A percentile compares a stretch with the other conserved stretches of the same genome.
Conservation (phyloP, 805 yeast species). For the Kodamaea kaohsiungensis region DNA sequence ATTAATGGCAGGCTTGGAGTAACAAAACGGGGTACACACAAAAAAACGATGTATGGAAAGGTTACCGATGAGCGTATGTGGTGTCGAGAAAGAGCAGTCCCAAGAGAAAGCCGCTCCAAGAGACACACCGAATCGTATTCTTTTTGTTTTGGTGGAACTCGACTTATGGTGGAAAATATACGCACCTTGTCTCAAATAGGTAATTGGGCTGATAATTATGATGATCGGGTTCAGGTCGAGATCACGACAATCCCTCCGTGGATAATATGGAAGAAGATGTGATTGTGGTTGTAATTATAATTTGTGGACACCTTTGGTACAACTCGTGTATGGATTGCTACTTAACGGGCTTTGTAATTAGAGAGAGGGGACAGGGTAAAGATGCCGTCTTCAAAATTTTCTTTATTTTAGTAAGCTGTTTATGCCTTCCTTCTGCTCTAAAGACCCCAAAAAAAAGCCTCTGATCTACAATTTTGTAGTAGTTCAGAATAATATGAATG, state of each 20-base stretch:
- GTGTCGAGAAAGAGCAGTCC: background rate
- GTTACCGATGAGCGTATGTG: background rate
- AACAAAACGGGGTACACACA: background rate
- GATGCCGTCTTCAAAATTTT: background rate
- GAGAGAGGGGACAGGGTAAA: background rate
- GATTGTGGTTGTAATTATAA: background rate
- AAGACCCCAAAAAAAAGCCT: background rate
- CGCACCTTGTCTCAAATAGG: conserved; percentile 2
- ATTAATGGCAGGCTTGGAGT: background rate
- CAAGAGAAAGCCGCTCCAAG: background rate
- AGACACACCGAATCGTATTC: background rate
- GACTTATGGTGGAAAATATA: background rate
- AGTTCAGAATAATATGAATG: background rate
- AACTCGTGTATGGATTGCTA: background rate
- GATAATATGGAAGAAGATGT: background rate
- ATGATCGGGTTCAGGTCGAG: conserved; percentile 2
- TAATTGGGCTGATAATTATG: background rate
- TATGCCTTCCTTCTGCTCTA: background rate
- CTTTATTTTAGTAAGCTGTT: background rate
- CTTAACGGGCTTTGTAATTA: background rate
- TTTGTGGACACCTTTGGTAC: too few species aligned
- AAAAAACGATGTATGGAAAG: background rate
- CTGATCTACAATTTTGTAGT: background rate
- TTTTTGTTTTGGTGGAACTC: background rate
- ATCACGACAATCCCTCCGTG: background rate